A percentile compares a stretch with the other conserved stretches of the same genome.
Conservation (phyloP, 495 filamentous ascomycete species). For the Penicillium robsamsonii region DNA sequence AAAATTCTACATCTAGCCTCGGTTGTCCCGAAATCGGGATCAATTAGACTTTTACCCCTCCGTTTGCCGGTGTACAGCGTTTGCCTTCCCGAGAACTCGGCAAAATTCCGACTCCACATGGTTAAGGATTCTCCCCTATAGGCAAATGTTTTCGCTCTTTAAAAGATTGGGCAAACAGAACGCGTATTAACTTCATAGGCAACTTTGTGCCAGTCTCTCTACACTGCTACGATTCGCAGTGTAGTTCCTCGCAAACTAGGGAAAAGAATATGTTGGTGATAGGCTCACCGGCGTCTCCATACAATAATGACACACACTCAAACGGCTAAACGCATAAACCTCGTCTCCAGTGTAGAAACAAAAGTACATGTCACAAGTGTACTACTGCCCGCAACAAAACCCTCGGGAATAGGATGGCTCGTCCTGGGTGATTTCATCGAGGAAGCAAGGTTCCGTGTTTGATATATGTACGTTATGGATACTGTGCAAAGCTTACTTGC, state of each 20-base stretch:
- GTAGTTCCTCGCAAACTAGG: constrained; percentile 16
- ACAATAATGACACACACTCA: background rate
- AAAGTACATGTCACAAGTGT: background rate
- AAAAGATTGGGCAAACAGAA: too few relatives aligned
- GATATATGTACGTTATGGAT: constrained; percentile 15
- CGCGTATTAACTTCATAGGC: constrained; percentile 12
- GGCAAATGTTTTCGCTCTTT: background rate
- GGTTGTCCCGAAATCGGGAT: background rate
- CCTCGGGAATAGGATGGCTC: background rate
- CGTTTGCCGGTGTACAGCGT: background rate
- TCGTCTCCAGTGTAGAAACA: background rate
- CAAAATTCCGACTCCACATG: constrained; percentile 18
- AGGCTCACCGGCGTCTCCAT: constrained; percentile 12
- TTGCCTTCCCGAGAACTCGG: constrained; percentile 12
- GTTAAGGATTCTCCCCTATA: constrained; percentile 27
- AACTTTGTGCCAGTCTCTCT: constrained; percentile 5
- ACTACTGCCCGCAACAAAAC: background rate
- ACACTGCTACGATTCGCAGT: constrained; percentile 5
- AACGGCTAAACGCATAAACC: constrained; percentile 18
- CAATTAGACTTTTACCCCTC: constrained; percentile 7
- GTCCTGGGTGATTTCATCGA: background rate
- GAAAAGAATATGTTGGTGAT: constrained; percentile 8
- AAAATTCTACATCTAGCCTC: background rate
- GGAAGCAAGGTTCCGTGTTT: constrained; percentile 19
- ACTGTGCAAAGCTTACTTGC: constrained; percentile 16